Percentiles rank a stretch among this genome's conserved stretches.
phyloP scores from a whole-genome alignment of 2,329 filamentous ascomycete species.

The Xylaria sp. region DNA sequence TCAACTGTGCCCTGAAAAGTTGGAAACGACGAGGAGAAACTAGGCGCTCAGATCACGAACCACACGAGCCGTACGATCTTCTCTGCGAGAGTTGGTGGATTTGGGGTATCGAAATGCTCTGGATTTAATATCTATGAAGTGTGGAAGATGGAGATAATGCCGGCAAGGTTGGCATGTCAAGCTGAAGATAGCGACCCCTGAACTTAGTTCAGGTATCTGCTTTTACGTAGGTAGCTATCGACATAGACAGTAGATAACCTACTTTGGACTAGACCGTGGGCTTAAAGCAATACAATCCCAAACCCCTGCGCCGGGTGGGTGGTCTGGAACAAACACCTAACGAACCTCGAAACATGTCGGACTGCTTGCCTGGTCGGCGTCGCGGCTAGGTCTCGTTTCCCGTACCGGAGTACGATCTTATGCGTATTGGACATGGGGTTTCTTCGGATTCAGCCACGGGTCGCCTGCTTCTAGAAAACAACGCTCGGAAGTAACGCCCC shows the following conservation, averaged over 20 bases:
- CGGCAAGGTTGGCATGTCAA: neutral
- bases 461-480: neutral
- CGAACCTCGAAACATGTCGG: neutral
- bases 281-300: neutral
- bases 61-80: neutral
- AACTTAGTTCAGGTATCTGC: neutral
- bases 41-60: neutral
- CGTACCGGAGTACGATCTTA: neutral
- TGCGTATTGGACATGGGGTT: neutral
- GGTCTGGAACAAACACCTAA: neutral
- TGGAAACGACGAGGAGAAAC: neutral
- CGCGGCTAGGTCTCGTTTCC: neutral
- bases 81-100: neutral
- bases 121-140: neutral
- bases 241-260: neutral
- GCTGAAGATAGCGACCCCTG: neutral
- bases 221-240: neutral
- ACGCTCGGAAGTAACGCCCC: neutral
- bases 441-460: neutral
- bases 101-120: constrained; percentile 1
- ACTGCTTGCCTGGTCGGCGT: neutral
- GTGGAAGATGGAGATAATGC: neutral
- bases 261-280: neutral
- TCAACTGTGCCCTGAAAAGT: neutral
- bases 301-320: constrained; percentile 9